Percentiles rank a stretch among this genome's conserved stretches.
Conservation (phyloP, 1,284 basidiomycete species). For the Apiotrichum gracile region DNA sequence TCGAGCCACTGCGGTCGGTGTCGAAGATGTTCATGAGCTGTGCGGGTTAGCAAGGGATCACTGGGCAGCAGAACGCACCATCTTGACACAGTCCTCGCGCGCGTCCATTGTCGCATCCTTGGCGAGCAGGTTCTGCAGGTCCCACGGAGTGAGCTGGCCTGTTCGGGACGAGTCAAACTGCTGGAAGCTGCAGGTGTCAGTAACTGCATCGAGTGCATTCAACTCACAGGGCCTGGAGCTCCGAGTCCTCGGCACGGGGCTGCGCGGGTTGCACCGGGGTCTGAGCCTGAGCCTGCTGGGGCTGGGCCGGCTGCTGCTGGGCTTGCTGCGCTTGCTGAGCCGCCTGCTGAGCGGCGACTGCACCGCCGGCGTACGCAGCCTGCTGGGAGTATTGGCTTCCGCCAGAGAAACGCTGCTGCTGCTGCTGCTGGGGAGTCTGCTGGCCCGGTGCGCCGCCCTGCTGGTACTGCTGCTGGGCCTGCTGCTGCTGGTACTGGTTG, state of each 20-base stretch:
- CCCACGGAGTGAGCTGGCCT: slow-evolving; percentile 40
- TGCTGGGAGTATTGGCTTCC: background rate
- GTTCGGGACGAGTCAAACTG: slow-evolving; percentile 41
- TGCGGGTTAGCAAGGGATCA: no score
- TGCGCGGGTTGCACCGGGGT: slow-evolving; percentile 8
- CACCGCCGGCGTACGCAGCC: slow-evolving; percentile 1
- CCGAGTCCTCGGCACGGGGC: slow-evolving; percentile 20
- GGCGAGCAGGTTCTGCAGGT: slow-evolving; percentile 42
- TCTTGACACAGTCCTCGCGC: slow-evolving; percentile 48
- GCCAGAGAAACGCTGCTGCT: slow-evolving; percentile 19
- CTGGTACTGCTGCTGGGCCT: slow-evolving; percentile 16
- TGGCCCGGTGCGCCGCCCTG: slow-evolving; percentile 5
- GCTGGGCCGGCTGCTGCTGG: slow-evolving; percentile 7
- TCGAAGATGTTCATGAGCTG: slow-evolving; percentile 44
- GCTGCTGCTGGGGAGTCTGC: slow-evolving; percentile 10
- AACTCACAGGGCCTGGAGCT: slow-evolving; percentile 35
- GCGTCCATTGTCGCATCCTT: slow-evolving; percentile 46
- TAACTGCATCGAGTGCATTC: background rate
- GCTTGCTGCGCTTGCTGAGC: slow-evolving; percentile 1
- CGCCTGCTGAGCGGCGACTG: slow-evolving; percentile 16
- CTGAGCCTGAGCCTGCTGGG: slow-evolving; percentile 16
- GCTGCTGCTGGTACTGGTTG: background rate
- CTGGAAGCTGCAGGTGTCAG: slow-evolving; percentile 27
- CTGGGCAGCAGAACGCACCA: slow-evolving; percentile 42
- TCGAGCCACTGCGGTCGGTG: slow-evolving; percentile 44